These are phyloP conservation scores for Osmozyma mogii DNA, from an alignment of 805 yeast genomes.

Conservation along the genomic window DNA sequence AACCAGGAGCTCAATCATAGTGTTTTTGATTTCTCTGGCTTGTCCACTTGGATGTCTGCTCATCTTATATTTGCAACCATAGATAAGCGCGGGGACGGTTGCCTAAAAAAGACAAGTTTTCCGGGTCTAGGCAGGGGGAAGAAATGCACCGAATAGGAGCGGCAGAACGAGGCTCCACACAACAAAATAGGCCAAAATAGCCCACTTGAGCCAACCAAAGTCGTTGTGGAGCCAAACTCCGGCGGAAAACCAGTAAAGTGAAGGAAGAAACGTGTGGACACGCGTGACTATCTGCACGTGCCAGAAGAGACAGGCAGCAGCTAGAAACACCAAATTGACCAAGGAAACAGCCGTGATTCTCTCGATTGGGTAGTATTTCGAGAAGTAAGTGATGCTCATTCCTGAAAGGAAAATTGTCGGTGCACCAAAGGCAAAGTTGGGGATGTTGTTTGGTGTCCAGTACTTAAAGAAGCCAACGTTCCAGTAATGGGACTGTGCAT, in stretches of 20 bases:
- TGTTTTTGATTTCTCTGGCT: too few relatives aligned
- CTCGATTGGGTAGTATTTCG: conserved; percentile 24
- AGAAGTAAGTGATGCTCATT: conserved; percentile 32
- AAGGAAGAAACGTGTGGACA: conserved; percentile 68
- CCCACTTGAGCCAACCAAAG: conserved; percentile 5
- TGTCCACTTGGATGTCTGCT: too few relatives aligned
- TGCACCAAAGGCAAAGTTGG: conserved; percentile 69
- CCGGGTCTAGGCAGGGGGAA: conserved; percentile 98
- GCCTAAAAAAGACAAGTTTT: too few relatives aligned
- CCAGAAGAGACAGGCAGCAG: conserved; percentile 53
- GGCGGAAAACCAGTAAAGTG: conserved; percentile 53
- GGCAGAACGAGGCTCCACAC: conserved; percentile 67
- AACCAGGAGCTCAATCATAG: too few relatives aligned
- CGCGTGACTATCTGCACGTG: conserved; percentile 85
- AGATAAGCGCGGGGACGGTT: too few relatives aligned
- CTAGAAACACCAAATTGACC: conserved; percentile 36
- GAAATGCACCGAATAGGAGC: conserved; percentile 66
- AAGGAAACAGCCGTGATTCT: conserved; percentile 31
- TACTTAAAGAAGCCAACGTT: conserved; percentile 70
- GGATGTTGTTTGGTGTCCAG: conserved; percentile 76
- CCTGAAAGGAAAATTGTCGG: conserved; percentile 53
- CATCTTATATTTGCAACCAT: too few relatives aligned
- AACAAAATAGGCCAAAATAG: conserved; percentile 32
- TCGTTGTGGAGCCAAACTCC: conserved; percentile 36
- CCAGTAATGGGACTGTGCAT: conserved; percentile 82